Base-by-base conservation (phyloP, 129 eudicot species). In the Mikania micrantha region DNA sequence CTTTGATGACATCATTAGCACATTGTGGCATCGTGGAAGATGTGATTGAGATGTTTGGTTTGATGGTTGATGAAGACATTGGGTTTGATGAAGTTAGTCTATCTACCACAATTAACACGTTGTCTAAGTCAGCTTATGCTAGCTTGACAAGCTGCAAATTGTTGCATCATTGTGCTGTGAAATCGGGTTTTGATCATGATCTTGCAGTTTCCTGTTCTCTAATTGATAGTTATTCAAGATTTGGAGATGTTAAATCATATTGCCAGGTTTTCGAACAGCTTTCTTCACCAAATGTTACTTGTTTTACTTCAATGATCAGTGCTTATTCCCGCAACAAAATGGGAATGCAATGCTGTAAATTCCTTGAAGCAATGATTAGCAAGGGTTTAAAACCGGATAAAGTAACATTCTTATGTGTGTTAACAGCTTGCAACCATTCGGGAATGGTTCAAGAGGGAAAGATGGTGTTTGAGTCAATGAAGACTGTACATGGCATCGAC, bases 1-100 rank as follows among this genome's bases (percentile, higher is more conserved):
- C 97, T 13, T 61, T 90, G 39, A 84, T 90, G 95, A 80, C 97
- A 28, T 87, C 90, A 67, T 77, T 90, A 39, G 81, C 90, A 49
- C 67, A 70, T 17, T 69, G 61, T 59, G 79, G 81, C 36, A n/a
- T 85, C 31, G 36, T 74, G 12, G 83, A 89, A 57, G 94, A 89
- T 57, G 90, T 82, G 64, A 60, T 86, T 57, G 90, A 89, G 67
- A 54, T 89, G 74, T 89, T 86, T 49, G 83, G 85, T 48, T 58
- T 83, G 69, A 86, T 89, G 94, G 71, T 77, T 60, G 81, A 79
- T 70, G 84, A 84, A 45, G 75, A 69, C 11, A 79, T 84, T 56
- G 81, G 84, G 54, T 86, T 74, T 66, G 94, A 89, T 73, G 96
- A 84, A 80, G 86, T 84, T 64, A 85, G 86, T 67, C 77, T 86